Base-by-base conservation (phyloP, 2,329 filamentous ascomycete species). In the Colletotrichum higginsianum region DNA sequence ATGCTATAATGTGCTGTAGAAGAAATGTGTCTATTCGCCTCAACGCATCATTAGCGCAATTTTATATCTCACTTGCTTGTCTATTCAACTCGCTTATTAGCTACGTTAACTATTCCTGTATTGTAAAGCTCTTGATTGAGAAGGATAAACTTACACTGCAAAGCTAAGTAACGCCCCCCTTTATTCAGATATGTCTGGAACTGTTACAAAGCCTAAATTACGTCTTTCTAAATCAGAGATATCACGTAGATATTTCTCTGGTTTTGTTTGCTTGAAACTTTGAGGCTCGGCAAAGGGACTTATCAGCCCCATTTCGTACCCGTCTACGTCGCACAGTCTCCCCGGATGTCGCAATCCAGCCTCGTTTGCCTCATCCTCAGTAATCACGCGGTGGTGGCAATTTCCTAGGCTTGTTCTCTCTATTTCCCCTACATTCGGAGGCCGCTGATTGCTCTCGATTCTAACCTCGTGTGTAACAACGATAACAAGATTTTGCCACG, bases 381-480 rank as follows among this genome's bases (percentile, higher is more conserved):
- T 60, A 3, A 13, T 57, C 15, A 21, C 4, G 1, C 42, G 35
- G 4, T n/a, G 6, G 3, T 40, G 30, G 15, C 12, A 4, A 23
- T 47, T 30, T 5, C 13, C 21, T 6, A 15, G 35, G 13, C 9
- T 46, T 1, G 18, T n/a, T 1, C 21, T 4, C 1, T 38, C 18
- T 18, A 16, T 1, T 8, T 53, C 35, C 35, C 49, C 4, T 0
- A 16, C 18, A 8, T 30, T 49, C 6, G 61, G 55, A 8, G 47
- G 40, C 0, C 53, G 26, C 13, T 44, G 23, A 11, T 53, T 61
- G 3, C 55, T 66, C 55, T 71, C 62, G 8, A 71, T 4, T 11
- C 49, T 49, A 38, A 71, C 21, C 40, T 71, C 67, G 40, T 46
- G 67, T 4, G 63, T 66, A 26, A 71, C 67, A 5, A 26, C 21